Percentiles rank a stretch among this genome's conserved stretches.
Conservation (phyloP, 495 filamentous ascomycete genomes). For the Aspergillus biplanus region DNA sequence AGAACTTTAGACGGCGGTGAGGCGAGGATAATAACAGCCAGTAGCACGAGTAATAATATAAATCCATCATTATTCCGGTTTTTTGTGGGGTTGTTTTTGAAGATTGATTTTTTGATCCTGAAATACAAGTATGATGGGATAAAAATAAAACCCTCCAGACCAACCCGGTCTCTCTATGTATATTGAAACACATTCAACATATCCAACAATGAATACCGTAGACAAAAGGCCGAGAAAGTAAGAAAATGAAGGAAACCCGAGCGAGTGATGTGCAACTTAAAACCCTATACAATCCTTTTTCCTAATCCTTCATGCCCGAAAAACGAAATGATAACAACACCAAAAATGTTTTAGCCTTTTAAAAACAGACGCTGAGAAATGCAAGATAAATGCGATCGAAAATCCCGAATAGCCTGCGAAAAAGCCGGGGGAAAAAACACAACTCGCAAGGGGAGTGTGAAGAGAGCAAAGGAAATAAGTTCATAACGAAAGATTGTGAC, state of each 20-base stretch:
- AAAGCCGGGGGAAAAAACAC: slow-evolving; percentile 10
- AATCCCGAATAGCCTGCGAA: slow-evolving; percentile 4
- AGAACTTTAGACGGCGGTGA: too few species aligned
- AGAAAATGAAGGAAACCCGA: slow-evolving; percentile 21
- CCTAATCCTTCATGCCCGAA: slow-evolving; percentile 29
- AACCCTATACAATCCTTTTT: slow-evolving; percentile 23
- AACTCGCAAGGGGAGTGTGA: slow-evolving; percentile 8
- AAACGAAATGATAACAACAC: slow-evolving; percentile 19
- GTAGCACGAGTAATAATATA: too few species aligned
- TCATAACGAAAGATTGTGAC: slow-evolving; percentile 19
- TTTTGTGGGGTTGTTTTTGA: not conserved
- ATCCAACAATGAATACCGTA: slow-evolving; percentile 2
- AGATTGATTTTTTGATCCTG: not conserved
- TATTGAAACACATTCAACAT: slow-evolving; percentile 12
- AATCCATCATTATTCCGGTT: too few species aligned
- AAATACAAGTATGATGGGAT: slow-evolving; percentile 2
- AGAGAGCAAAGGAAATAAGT: slow-evolving; percentile 11
- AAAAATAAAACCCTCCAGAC: not conserved
- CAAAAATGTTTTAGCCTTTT: slow-evolving; percentile 27
- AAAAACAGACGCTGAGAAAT: slow-evolving; percentile 47
- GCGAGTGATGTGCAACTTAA: slow-evolving; percentile 26
- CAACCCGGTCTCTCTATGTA: slow-evolving; percentile 18
- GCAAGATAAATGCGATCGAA: slow-evolving; percentile 34
- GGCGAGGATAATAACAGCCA: too few species aligned
- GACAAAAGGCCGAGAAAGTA: slow-evolving; percentile 10